Base-by-base conservation (phyloP, 495 filamentous ascomycete genomes). In the Penicillium odoratum region DNA sequence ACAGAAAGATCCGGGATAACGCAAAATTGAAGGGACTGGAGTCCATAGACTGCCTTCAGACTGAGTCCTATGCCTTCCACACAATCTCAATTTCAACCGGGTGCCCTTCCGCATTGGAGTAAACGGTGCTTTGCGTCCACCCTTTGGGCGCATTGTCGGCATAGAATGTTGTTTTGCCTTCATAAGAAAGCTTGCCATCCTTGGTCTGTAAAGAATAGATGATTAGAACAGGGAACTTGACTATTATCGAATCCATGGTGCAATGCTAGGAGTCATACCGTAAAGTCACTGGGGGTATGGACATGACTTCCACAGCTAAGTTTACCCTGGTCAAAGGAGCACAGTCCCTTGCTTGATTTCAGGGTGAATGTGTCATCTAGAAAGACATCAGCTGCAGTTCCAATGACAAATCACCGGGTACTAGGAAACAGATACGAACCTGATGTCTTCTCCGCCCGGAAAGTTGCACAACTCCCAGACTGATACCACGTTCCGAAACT, bases 391-490 rank as follows among this genome's bases (percentile, higher is more conserved):
- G 21, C 15, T 26, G 13, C n/a, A 25, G 58, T 45, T 71, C 18
- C 30, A 34, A 28, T 34, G 30, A 31, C 26, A 29, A 2, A 7
- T 1, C n/a, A 40, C 9, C 11, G 16, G 33, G 28, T 26, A 46
- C 7, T 25, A 11, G 28, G 26, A 38, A 34, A 11, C 4, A 1
- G 13, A 18, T 29, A 71, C 71, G 29, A 34, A 81, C 80, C 81
- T 43, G 80, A 75, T 0, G 69, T 58, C 36, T 70, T 66, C 42
- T 80, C 73, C 1, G 83, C 78, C 4, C 78, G 84, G 71, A 85
- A 90, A 7, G 83, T 87, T 5, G 88, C 88, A 65, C 88, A 90
- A 1, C 87, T 88, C 0, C 88, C 88, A 13, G 76, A 78, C 0
- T 77, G 75, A 63, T 85, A 92, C 88, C 88, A 92, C 3, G 78